Conservation (phyloP, 2,329 filamentous ascomycete genomes). For the Aspergillus floridensis region DNA sequence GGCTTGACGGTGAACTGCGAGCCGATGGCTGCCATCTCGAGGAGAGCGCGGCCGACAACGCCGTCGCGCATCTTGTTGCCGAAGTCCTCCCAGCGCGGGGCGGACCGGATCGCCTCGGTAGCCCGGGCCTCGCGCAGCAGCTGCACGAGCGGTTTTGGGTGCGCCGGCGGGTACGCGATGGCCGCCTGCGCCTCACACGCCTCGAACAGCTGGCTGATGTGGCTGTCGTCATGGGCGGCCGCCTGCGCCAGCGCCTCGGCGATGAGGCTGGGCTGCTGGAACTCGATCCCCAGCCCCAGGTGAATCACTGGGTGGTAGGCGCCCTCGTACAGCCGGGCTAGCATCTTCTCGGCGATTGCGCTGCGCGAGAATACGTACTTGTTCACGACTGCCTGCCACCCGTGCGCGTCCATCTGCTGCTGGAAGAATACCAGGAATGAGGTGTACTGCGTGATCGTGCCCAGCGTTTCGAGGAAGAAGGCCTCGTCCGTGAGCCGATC, state of each 20-base stretch:
- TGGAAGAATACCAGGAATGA: conserved; percentile 71
- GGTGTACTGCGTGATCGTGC: conserved; percentile 51
- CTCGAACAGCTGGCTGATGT: conserved; percentile 1
- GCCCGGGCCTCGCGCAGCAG: background rate
- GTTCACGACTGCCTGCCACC: conserved; percentile 58
- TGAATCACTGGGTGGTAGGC: conserved; percentile 72
- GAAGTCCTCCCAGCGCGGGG: background rate
- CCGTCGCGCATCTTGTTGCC: too few relatives aligned
- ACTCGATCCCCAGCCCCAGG: conserved; percentile 78
- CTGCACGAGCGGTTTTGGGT: background rate
- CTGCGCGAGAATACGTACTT: conserved; percentile 64
- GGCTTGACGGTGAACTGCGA: conserved; percentile 5
- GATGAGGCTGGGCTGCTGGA: conserved; percentile 70
- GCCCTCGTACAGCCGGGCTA: conserved; percentile 62
- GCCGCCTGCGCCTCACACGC: background rate
- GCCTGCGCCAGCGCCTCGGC: conserved; percentile 74
- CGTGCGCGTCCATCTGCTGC: conserved; percentile 58
- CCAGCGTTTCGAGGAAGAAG: too few relatives aligned
- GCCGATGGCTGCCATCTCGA: background rate
- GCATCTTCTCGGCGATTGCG: conserved; percentile 60
- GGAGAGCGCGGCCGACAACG: background rate
- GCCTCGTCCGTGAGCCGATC: too few relatives aligned
- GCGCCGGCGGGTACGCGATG: background rate
- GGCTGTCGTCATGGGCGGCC: conserved; percentile 55
- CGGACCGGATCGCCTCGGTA: background rate